These are phyloP conservation scores for Camellia granthamiana DNA, from an alignment of 148 eudicot genomes.

Conservation along the genomic window DNA sequence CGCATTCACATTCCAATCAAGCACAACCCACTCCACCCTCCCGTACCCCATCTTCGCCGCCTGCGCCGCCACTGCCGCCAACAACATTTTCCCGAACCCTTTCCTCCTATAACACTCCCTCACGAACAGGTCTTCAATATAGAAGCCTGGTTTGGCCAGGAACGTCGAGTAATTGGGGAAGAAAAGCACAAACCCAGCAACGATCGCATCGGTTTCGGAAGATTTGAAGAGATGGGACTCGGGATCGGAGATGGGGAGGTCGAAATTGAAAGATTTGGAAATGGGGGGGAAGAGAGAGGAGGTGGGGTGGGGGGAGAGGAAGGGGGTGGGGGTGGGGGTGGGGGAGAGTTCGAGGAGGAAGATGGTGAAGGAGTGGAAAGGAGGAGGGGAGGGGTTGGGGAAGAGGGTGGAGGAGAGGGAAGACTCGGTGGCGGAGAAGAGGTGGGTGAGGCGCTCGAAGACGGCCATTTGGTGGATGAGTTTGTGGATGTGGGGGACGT, in stretches of 20 bases:
- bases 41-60: constrained; percentile 72
- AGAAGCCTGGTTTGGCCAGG: constrained; percentile 76
- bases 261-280: constrained; percentile 34
- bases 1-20: constrained; percentile 88
- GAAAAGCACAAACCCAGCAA: constrained; percentile 67
- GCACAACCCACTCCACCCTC: constrained; percentile 81
- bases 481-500: constrained; percentile 66
- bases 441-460: constrained; percentile 68
- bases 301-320: constrained; percentile 22
- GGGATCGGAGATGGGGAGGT: constrained; percentile 38
- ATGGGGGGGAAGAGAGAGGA: constrained; percentile 42
- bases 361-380: constrained; percentile 75
- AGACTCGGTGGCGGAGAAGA: constrained; percentile 54
- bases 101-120: constrained; percentile 72
- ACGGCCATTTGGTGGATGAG: constrained; percentile 83
- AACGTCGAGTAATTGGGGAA: constrained; percentile 78
- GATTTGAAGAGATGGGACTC: constrained; percentile 31
- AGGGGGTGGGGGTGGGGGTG: constrained; percentile 36
- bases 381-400: constrained; percentile 38
- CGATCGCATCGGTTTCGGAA: constrained; percentile 21
- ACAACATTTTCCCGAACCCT: constrained; percentile 62
- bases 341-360: constrained; percentile 68
- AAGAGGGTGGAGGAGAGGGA: constrained; percentile 71
- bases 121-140: constrained; percentile 72
- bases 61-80: constrained; percentile 67